Percentiles rank a stretch among this genome's conserved stretches.
phyloP scores from a whole-genome alignment of 2,329 filamentous ascomycete species.

The Diaporthe helianthi region DNA sequence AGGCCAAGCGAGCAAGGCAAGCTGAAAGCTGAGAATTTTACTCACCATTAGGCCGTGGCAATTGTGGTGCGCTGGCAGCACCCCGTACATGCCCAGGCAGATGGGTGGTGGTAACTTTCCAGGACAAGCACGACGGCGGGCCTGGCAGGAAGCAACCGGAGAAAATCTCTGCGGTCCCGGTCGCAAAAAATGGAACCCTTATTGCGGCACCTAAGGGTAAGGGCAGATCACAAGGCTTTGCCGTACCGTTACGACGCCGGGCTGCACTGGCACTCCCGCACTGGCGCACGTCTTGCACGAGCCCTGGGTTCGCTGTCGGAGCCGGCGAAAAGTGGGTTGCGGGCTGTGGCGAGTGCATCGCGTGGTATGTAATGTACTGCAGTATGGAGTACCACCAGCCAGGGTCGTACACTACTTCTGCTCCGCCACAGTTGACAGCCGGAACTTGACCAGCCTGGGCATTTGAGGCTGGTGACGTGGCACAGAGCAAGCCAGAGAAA shows the following conservation, averaged over 20 bases:
- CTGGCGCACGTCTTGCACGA: slow-evolving; percentile 29
- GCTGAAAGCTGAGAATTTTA: slow-evolving; percentile 43
- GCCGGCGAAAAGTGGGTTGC: slow-evolving; percentile 2
- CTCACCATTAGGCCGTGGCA: slow-evolving; percentile 22
- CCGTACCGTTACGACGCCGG: slow-evolving; percentile 1
- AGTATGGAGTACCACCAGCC: too few relatives aligned
- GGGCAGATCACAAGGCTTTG: slow-evolving; percentile 31
- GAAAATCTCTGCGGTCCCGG: slow-evolving; percentile 12
- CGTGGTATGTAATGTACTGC: too few relatives aligned
- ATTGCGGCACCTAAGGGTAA: slow-evolving; percentile 30
- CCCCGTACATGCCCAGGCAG: not conserved
- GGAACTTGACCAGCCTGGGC: slow-evolving; percentile 33
- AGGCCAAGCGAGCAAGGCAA: slow-evolving; percentile 37
- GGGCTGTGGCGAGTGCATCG: slow-evolving; percentile 36
- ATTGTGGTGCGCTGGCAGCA: slow-evolving; percentile 30
- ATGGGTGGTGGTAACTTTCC: not conserved
- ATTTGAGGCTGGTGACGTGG: slow-evolving; percentile 56
- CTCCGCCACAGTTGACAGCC: slow-evolving; percentile 48
- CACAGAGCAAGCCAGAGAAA: slow-evolving; percentile 38
- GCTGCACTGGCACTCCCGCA: slow-evolving; percentile 32
- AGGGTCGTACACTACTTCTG: slow-evolving; percentile 31
- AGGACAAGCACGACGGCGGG: not conserved
- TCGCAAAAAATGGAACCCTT: slow-evolving; percentile 17
- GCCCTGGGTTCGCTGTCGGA: not conserved
- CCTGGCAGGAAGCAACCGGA: not conserved